Percentiles rank a stretch among this genome's conserved stretches.
phyloP scores from a whole-genome alignment of 345 rosid genomes.

The Cardamine chenopodiifolia region DNA sequence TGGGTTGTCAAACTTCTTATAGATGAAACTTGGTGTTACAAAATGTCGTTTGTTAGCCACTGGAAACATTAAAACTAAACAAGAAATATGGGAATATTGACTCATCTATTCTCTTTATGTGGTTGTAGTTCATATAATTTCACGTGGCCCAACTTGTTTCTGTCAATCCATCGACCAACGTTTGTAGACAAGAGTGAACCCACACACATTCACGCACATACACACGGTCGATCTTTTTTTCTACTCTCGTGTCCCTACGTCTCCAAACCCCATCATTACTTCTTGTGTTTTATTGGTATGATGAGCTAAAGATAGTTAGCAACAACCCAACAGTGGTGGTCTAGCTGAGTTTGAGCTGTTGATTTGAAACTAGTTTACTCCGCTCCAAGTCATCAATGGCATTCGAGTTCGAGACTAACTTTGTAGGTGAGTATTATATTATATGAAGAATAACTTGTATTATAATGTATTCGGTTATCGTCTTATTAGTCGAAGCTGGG shows the following conservation, averaged over 20 bases:
- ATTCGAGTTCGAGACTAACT: background rate
- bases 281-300: conserved; percentile 32
- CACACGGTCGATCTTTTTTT: conserved; percentile 43
- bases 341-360: conserved; percentile 16
- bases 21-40: background rate
- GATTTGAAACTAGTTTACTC: conserved; percentile 17
- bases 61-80: conserved; percentile 22
- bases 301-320: conserved; percentile 18
- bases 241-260: conserved; percentile 36
- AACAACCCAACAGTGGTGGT: conserved; percentile 34
- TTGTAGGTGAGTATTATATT: background rate
- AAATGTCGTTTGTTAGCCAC: conserved; percentile 21
- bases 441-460: background rate
- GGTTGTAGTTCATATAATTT: conserved; percentile 41
- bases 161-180: conserved; percentile 36
- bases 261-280: conserved; percentile 36
- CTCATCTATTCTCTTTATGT: conserved; percentile 21
- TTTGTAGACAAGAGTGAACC: conserved; percentile 42
- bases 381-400: background rate
- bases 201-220: conserved; percentile 39
- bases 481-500: background rate
- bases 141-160: conserved; percentile 41
- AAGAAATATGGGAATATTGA: conserved; percentile 22
- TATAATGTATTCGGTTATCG: background rate
- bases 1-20: background rate